Percentiles rank a stretch among this genome's conserved stretches.
Conservation (phyloP, 345 rosid genomes). For the Populus tremula region DNA sequence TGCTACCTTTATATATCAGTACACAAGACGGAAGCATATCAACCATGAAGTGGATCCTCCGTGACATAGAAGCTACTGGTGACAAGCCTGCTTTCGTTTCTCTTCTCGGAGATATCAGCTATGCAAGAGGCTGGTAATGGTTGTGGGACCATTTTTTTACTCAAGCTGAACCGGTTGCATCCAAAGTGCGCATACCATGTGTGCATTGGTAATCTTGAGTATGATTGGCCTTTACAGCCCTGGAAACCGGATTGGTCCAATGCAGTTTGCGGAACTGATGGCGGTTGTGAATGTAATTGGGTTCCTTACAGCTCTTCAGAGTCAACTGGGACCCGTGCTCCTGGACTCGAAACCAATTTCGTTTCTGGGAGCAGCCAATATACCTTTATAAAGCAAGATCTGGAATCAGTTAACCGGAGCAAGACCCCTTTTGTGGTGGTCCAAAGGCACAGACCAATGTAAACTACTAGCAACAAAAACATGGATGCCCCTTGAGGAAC, state of each 20-base stretch:
- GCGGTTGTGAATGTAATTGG: slow-evolving; percentile 95
- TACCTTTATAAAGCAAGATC: slow-evolving; percentile 61
- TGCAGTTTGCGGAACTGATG: slow-evolving; percentile 59
- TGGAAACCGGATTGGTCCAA: slow-evolving; percentile 85
- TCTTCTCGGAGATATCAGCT: slow-evolving; percentile 91
- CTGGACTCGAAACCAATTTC: slow-evolving; percentile 72
- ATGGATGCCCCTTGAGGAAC: slow-evolving; percentile 55
- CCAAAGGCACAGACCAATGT: slow-evolving; percentile 96
- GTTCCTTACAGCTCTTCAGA: slow-evolving; percentile 89
- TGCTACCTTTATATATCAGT: slow-evolving; percentile 48
- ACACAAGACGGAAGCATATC: slow-evolving; percentile 78
- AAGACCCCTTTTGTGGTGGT: slow-evolving; percentile 77
- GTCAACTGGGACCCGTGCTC: slow-evolving; percentile 61
- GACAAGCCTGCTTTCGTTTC: slow-evolving; percentile 67
- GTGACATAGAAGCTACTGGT: slow-evolving; percentile 67
- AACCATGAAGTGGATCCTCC: slow-evolving; percentile 81
- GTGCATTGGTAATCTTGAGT: slow-evolving; percentile 92
- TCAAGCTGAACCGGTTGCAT: slow-evolving; percentile 75
- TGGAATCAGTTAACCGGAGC: slow-evolving; percentile 70
- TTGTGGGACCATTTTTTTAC: slow-evolving; percentile 85
- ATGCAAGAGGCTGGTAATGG: slow-evolving; percentile 86
- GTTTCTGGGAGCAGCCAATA: slow-evolving; percentile 72
- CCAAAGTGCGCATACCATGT: slow-evolving; percentile 77
- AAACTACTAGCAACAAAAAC: slow-evolving; percentile 64
- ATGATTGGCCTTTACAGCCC: slow-evolving; percentile 89